Evolutionary conservation across 331 rosid genomes (phyloP), one percentile per base, ranked within the genome.

Genomic region (Acacia concinna): DNA sequence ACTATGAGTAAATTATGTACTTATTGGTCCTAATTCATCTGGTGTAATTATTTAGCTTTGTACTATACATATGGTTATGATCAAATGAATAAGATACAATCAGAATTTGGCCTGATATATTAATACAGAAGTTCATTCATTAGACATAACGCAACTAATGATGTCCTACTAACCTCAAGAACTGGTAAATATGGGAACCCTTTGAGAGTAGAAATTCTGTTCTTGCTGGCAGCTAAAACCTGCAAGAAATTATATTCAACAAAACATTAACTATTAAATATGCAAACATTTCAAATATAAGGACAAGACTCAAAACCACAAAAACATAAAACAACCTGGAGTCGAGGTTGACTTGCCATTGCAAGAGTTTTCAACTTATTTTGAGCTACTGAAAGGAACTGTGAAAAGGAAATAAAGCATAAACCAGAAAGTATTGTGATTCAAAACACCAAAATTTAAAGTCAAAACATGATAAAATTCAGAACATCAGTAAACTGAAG

Each of bases 171-270:
- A 66, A 96, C 99, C 99, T 93, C 99, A 71, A 96, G 99, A 67
- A 82, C 90, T 0, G 99, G 99, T 79, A 96, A 89, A 81, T 91
- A 80, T 4, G 99, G 99, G 81, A 96, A 96, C 43, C 99, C 98
- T 88, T 93, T 90, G 0, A 96, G 91, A 12, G 98, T 91, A 52
- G 90, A 89, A 83, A 96, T 93, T 86, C 82, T 96, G 86, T 96
- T 96, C 85, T 91, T 96, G 92, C 99, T 96, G 44, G 99, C 99
- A 82, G 99, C 99, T 86, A 96, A 93, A 70, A 93, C 99, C 99
- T 95, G 81, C 81, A 89, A n/a, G 82, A 83, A 71, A 75, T 64
- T 71, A 37, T 66, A 51, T 15, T 37, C 74, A 31, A 71, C 67
- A 63, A 75, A 67, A 17, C 12, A 25, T 63, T 51, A 23, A 79